Percentiles rank a stretch among this genome's conserved stretches.
phyloP scores from a whole-genome alignment of 306 rosid species.

The Rosa chinensis region DNA sequence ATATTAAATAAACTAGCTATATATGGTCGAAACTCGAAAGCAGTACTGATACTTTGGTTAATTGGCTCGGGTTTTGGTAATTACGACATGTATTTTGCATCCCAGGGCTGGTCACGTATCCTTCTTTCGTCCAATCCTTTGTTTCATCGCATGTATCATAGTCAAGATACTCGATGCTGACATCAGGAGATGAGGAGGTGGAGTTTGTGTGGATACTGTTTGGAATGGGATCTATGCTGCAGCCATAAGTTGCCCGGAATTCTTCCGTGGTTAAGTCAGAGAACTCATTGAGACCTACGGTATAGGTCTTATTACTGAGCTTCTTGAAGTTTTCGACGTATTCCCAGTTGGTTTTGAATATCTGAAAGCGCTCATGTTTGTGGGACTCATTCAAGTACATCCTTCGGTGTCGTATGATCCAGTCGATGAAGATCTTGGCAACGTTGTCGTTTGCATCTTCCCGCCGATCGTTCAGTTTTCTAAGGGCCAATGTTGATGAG shows the following conservation, averaged over 20 bases:
- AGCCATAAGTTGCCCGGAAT: neutral
- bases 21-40: too few species aligned
- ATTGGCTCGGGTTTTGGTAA: too few species aligned
- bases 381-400: neutral
- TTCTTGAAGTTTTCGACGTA: neutral
- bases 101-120: neutral
- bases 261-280: neutral
- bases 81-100: too few species aligned
- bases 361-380: neutral
- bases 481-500: too few species aligned
- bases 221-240: neutral
- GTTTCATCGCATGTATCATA: neutral
- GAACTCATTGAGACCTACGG: neutral
- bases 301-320: neutral
- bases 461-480: too few species aligned
- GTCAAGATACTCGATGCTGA: neutral
- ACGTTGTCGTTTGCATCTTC: neutral
- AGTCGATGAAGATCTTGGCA: neutral
- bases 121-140: neutral
- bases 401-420: neutral
- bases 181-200: neutral
- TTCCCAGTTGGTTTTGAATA: neutral
- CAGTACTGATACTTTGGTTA: too few species aligned
- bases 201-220: neutral
- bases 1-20: too few species aligned